Evolutionary conservation across 768 basidiomycete genomes (phyloP).

Genomic region (Udeniomyces megalosporus): DNA sequence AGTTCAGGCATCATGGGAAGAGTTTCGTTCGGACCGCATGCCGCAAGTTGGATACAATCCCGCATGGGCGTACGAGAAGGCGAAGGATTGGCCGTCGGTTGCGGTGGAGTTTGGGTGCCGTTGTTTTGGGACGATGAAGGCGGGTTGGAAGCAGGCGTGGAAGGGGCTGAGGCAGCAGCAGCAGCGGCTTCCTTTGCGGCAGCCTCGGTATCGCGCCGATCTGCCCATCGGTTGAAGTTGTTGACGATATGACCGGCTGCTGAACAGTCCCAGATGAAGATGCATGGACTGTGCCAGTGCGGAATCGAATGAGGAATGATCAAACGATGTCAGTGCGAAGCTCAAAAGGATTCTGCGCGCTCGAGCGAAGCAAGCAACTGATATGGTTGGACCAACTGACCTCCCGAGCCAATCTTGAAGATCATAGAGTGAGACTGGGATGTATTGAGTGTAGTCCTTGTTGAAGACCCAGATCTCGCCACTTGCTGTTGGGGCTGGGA

Average conservation of each 20-base stretch:
- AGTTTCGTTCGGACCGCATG: slow-evolving; percentile 77
- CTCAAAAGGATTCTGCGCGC: too few species aligned
- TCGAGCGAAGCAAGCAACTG: neutral
- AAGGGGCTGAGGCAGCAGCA: neutral
- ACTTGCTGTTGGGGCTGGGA: slow-evolving; percentile 54
- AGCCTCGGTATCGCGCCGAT: slow-evolving; percentile 30
- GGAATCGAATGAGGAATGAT: neutral
- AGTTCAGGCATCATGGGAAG: slow-evolving; percentile 91
- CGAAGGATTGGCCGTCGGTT: neutral
- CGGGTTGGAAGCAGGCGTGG: neutral
- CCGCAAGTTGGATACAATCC: slow-evolving; percentile 85
- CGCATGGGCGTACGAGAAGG: slow-evolving; percentile 11
- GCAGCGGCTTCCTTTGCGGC: slow-evolving; percentile 19
- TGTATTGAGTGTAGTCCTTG: slow-evolving; percentile 90
- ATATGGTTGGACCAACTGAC: slow-evolving; percentile 18
- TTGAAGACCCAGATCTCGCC: slow-evolving; percentile 99
- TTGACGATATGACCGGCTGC: slow-evolving; percentile 85
- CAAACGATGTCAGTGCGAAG: neutral
- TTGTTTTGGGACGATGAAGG: too few species aligned
- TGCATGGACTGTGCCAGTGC: slow-evolving; percentile 50
- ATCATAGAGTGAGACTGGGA: slow-evolving; percentile 86
- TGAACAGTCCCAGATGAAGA: slow-evolving; percentile 98
- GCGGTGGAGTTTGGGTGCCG: neutral
- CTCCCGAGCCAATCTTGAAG: slow-evolving; percentile 76
- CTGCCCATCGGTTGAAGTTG: slow-evolving; percentile 54